Evolutionary conservation across 306 rosid genomes (phyloP).

Genomic region (Corylus americana): DNA sequence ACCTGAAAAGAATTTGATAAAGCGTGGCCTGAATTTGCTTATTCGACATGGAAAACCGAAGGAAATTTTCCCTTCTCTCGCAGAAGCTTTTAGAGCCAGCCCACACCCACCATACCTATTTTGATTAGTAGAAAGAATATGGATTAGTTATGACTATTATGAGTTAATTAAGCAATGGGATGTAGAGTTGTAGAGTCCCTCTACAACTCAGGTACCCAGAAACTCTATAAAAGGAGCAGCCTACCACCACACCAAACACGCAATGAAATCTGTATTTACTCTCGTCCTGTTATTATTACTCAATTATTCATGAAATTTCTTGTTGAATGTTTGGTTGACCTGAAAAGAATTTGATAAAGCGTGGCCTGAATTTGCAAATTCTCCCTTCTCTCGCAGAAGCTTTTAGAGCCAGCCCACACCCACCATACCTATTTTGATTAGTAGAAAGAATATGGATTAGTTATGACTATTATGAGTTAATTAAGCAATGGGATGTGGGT

Average conservation of each 20-base stretch:
- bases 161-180: slow-evolving; percentile 17
- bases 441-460: no score
- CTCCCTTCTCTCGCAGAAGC: slow-evolving; percentile 72
- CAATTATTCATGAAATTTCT: slow-evolving; percentile 27
- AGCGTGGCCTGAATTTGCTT: slow-evolving; percentile 79
- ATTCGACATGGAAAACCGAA: slow-evolving; percentile 87
- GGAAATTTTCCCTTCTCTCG: slow-evolving; percentile 76
- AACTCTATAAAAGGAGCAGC: no score
- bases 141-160: not conserved
- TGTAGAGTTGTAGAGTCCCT: slow-evolving; percentile 54
- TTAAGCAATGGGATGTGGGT: slow-evolving; percentile 21
- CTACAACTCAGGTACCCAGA: no score
- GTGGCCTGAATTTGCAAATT: slow-evolving; percentile 80
- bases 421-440: no score
- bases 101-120: no score
- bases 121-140: no score
- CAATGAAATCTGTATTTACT: no score
- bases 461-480: slow-evolving; percentile 3
- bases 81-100: slow-evolving; percentile 37
- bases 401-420: slow-evolving; percentile 7
- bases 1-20: slow-evolving; percentile 74
- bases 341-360: slow-evolving; percentile 73
- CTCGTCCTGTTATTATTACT: no score
- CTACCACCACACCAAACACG: not conserved
- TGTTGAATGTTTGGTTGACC: slow-evolving; percentile 67